These are phyloP conservation scores for Globisporangium apiculatum DNA, from an alignment of 352 stramenopile species.

Conservation along the genomic window DNA sequence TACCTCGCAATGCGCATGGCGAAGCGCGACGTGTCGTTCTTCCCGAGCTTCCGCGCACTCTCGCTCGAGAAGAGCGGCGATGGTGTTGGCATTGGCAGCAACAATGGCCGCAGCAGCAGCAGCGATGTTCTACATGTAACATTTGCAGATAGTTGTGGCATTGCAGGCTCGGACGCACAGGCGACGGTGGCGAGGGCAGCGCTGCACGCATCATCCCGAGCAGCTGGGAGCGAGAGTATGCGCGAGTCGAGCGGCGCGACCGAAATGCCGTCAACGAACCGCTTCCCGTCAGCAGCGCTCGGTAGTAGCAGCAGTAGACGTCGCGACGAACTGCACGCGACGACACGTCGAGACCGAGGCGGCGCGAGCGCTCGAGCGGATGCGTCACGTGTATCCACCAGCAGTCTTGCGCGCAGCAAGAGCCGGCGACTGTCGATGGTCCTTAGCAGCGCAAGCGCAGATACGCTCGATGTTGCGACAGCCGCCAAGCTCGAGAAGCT, in stretches of 20 bases:
- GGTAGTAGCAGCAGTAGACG: background rate
- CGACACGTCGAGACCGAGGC: no score
- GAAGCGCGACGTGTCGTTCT: constrained; percentile 71
- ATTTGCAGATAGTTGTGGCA: background rate
- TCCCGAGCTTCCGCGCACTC: constrained; percentile 55
- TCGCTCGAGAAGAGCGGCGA: constrained; percentile 27
- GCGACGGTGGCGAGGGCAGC: background rate
- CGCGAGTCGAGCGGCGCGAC: background rate
- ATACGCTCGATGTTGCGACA: constrained; percentile 12
- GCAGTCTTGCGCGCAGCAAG: background rate
- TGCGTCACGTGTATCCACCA: background rate
- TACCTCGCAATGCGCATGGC: constrained; percentile 74
- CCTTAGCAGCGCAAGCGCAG: background rate
- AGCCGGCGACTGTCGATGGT: background rate
- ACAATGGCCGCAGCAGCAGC: constrained; percentile 8
- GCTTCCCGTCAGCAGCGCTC: background rate
- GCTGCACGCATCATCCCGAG: background rate
- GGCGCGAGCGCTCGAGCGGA: no score
- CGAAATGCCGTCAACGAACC: background rate
- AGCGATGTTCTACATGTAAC: background rate
- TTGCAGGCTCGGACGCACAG: background rate
- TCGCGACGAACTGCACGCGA: background rate
- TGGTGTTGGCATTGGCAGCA: constrained; percentile 1
- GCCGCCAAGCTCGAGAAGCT: constrained; percentile 41
- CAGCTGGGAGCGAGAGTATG: background rate